phyloP scores from a whole-genome alignment of 768 basidiomycete genomes.

The Daedaleopsis sinensis region DNA sequence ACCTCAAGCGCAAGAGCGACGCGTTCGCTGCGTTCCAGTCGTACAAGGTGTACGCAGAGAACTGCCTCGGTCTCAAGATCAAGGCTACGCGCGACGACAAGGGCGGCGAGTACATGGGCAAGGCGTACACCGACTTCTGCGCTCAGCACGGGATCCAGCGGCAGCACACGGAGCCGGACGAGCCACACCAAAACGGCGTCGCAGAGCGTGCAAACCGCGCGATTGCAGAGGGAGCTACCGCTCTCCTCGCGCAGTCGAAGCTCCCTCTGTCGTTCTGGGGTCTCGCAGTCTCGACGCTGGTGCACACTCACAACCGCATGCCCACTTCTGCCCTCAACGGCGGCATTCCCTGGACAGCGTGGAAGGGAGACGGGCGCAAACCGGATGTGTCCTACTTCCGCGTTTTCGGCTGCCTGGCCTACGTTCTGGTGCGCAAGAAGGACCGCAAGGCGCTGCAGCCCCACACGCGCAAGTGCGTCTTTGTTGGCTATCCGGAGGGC shows the following conservation, averaged over 20 bases:
- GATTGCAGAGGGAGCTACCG: constrained; percentile 1
- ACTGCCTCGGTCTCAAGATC: no score
- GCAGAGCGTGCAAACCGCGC: constrained; percentile 20
- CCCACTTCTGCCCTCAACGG: background rate
- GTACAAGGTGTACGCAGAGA: background rate
- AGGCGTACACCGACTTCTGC: constrained; percentile 19
- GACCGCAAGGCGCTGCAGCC: constrained; percentile 29
- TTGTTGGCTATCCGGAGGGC: constrained; percentile 20
- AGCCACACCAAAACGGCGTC: constrained; percentile 25
- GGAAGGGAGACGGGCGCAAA: constrained; percentile 7
- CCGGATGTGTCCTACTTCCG: constrained; percentile 35
- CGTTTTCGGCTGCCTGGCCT: constrained; percentile 42
- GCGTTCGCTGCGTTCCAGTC: constrained; percentile 25
- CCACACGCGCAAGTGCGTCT: constrained; percentile 40
- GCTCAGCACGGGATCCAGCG: constrained; percentile 21
- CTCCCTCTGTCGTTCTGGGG: constrained; percentile 4
- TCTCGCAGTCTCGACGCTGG: background rate
- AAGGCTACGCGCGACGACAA: no score
- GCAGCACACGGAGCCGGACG: constrained; percentile 20
- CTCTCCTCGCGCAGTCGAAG: constrained; percentile 10
- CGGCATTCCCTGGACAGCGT: background rate
- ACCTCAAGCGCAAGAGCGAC: no score
- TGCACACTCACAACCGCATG: constrained; percentile 6
- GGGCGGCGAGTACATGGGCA: constrained; percentile 13
- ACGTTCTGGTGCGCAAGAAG: constrained; percentile 41